Percentiles rank a stretch among this genome's conserved stretches.
Evolutionary conservation across 2,329 filamentous ascomycete species (phyloP).

Genomic region (Epicoccum sorghinum): DNA sequence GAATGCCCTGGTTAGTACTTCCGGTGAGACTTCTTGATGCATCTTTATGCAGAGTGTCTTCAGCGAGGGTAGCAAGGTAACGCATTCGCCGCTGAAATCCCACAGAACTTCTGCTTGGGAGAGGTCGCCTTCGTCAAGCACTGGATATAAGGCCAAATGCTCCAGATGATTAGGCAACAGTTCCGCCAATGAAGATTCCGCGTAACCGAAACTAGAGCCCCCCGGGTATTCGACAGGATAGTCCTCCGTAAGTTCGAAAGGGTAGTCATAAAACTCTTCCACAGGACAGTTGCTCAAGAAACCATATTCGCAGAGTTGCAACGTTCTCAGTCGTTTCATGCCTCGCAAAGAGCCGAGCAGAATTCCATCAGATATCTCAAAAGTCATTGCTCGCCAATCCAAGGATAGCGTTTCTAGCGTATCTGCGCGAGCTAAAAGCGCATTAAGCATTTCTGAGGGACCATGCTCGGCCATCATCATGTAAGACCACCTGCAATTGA

Average conservation of each 20-base stretch:
- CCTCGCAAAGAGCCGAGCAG: slow-evolving; percentile 18
- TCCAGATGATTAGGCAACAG: slow-evolving; percentile 20
- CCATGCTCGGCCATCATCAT: neutral
- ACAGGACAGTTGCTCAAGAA: slow-evolving; percentile 5
- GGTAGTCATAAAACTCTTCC: neutral
- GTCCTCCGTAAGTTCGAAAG: neutral
- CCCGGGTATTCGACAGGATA: neutral
- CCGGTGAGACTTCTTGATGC: neutral
- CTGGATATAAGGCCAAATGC: slow-evolving; percentile 13
- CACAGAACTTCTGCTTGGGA: neutral
- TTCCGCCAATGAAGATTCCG: slow-evolving; percentile 3
- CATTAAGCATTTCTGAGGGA: slow-evolving; percentile 15
- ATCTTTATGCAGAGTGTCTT: neutral
- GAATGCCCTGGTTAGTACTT: neutral
- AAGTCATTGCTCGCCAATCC: slow-evolving; percentile 17
- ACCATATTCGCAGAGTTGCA: slow-evolving; percentile 21
- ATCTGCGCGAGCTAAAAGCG: slow-evolving; percentile 17
- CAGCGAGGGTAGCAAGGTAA: slow-evolving; percentile 6
- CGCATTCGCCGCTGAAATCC: slow-evolving; percentile 14
- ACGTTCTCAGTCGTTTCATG: slow-evolving; percentile 12
- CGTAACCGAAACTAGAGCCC: neutral
- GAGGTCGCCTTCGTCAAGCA: slow-evolving; percentile 1
- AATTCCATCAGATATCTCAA: neutral
- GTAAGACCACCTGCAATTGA: slow-evolving; percentile 30
- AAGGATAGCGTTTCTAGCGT: slow-evolving; percentile 26